phyloP scores from a whole-genome alignment of 2,329 filamentous ascomycete genomes.

The Trichoderma oligosporum region DNA sequence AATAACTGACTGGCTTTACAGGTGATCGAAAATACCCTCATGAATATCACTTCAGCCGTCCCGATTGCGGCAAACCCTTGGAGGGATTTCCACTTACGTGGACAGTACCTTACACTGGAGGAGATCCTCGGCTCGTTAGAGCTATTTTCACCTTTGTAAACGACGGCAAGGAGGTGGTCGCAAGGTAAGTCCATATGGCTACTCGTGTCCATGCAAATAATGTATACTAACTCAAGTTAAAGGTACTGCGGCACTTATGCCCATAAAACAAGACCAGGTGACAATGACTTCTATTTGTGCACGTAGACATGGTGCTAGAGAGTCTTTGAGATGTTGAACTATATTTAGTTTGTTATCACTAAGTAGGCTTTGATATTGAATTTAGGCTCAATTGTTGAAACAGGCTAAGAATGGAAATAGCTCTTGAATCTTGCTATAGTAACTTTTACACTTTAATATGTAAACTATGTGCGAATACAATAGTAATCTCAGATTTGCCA shows the following conservation, averaged over 20 bases:
- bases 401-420: no score
- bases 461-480: no score
- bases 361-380: no score
- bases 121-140: neutral
- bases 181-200: neutral
- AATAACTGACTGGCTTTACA: neutral
- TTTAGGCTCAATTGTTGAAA: no score
- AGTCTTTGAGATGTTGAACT: no score
- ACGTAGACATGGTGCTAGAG: neutral
- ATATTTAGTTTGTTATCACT: no score
- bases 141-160: neutral
- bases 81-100: neutral
- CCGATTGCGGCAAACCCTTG: neutral
- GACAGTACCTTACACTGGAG: neutral
- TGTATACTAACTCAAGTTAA: neutral
- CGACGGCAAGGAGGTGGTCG: neutral
- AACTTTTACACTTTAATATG: no score
- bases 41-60: neutral
- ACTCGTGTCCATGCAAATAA: neutral
- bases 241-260: conserved; percentile 9
- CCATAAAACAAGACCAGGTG: neutral
- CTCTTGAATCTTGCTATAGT: no score
- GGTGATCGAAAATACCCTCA: neutral
- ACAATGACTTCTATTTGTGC: neutral
- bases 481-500: no score